Evolutionary conservation across 495 filamentous ascomycete species (phyloP).

Genomic region (Podospora australis): DNA sequence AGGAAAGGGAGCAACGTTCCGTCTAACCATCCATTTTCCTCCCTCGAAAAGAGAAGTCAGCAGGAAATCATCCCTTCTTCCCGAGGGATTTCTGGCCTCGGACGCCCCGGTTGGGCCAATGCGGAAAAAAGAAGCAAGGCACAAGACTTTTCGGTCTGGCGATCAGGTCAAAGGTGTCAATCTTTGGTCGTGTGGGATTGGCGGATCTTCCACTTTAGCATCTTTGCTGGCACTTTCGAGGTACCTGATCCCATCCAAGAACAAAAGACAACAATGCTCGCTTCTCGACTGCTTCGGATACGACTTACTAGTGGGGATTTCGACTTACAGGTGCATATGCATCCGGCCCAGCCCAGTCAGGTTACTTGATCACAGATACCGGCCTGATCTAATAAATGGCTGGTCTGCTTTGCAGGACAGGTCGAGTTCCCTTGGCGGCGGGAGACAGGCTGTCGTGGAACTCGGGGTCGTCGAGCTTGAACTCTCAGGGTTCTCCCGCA

Average conservation of each 20-base stretch:
- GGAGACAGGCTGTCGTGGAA: neutral
- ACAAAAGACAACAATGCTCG: neutral
- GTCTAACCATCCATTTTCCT: neutral
- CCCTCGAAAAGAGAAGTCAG: neutral
- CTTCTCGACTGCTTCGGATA: neutral
- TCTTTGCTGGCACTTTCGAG: neutral
- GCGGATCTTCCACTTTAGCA: neutral
- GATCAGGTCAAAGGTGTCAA: neutral
- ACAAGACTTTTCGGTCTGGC: neutral
- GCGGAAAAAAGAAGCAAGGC: too few species aligned
- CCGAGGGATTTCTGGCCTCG: neutral
- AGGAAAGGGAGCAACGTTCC: neutral
- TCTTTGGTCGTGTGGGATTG: neutral
- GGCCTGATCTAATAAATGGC: too few species aligned
- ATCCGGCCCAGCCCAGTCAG: neutral
- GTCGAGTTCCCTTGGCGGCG: neutral
- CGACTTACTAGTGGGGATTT: neutral
- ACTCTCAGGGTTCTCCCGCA: neutral
- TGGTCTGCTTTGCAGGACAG: neutral
- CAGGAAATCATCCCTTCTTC: neutral
- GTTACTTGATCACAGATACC: too few species aligned
- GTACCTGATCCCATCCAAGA: too few species aligned
- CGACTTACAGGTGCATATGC: constrained; percentile 1
- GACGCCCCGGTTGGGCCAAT: too few species aligned
- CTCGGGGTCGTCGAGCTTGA: neutral